Evolutionary conservation across 768 basidiomycete genomes (phyloP), one percentile per base, ranked within the genome.

Genomic region (Podaxis sp.): DNA sequence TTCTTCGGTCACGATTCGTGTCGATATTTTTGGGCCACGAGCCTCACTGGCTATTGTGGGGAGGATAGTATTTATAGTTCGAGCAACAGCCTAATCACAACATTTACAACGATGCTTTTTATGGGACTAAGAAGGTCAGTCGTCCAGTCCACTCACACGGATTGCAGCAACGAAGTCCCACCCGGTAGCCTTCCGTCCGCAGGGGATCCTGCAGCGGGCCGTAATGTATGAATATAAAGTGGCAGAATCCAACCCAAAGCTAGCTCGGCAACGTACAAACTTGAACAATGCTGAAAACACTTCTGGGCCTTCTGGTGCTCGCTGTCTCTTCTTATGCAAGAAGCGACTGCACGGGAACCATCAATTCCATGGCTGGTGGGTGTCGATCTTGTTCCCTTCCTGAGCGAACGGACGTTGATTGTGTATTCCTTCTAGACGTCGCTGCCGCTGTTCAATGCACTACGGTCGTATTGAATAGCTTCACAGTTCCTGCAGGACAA

Each of bases 401-500:
- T 12, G n/a, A 48, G 5, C 39, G 19, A 33, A 2, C n/a, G 13
- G n/a, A 38, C 15, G 52, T 22, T 17, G 4, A 53, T 2, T 2
- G 42, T 2, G 36, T 52, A 38, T 5, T 44, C 19, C 26, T 52
- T n/a, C 36, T 19, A 78, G 76, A 87, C 65, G 82, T 87, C 38
- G 67, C 71, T 39, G 73, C 68, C 59, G 87, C 87, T 19, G 79
- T 83, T 33, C 65, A 76, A 65, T 89, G 88, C 70, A 82, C 78
- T 1, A 85, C 82, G 3, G 82, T 89, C 59, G 82, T 82, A 66
- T 81, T 88, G 68, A 77, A 83, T 46, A 64, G 73, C 9, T 86
- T 87, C 71, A 84, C 81, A 7, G 86, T 87, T 39, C 82, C 86
- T 12, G 81, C 77, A 38, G 85, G 84, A 13, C 55, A 81, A 71